Conservation (phyloP, 1,139 yeast genomes). For the Candida tetrigidarum region DNA sequence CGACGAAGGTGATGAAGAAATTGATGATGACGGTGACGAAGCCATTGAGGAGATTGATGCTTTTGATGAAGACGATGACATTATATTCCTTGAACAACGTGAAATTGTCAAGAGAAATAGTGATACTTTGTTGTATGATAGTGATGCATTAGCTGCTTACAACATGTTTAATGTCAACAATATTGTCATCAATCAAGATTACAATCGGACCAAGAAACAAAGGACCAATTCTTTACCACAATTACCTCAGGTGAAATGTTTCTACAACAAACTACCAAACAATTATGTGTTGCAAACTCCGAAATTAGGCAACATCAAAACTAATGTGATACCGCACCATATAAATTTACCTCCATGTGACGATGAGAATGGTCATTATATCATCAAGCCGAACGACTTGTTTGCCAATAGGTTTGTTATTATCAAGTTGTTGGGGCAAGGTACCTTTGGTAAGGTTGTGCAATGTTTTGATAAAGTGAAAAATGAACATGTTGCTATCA, state of each 20-base stretch:
- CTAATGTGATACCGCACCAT: conserved; percentile 46
- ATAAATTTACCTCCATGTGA: conserved; percentile 53
- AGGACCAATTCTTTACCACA: conserved; percentile 76
- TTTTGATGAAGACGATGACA: conserved; percentile 33
- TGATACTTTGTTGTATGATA: conserved; percentile 42
- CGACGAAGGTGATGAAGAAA: conserved; percentile 12
- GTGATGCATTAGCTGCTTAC: conserved; percentile 48
- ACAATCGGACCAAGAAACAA: conserved; percentile 45
- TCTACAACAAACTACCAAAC: conserved; percentile 44
- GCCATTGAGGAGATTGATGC: conserved; percentile 20
- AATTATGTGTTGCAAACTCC: conserved; percentile 43
- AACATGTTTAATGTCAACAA: conserved; percentile 47
- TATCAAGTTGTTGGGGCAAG: conserved; percentile 82
- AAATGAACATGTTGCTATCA: conserved; percentile 79
- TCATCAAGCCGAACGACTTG: conserved; percentile 59
- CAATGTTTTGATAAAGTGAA: conserved; percentile 64
- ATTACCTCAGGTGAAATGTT: conserved; percentile 57
- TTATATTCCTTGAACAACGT: conserved; percentile 41
- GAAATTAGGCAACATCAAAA: conserved; percentile 47
- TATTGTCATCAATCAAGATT: conserved; percentile 16
- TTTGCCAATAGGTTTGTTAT: conserved; percentile 74
- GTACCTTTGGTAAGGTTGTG: conserved; percentile 96
- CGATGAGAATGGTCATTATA: conserved; percentile 86
- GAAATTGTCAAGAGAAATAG: conserved; percentile 35
- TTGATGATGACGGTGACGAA: conserved; percentile 19